Base-by-base conservation (phyloP, 2,329 filamentous ascomycete species). In the Monilinia fructicola region DNA sequence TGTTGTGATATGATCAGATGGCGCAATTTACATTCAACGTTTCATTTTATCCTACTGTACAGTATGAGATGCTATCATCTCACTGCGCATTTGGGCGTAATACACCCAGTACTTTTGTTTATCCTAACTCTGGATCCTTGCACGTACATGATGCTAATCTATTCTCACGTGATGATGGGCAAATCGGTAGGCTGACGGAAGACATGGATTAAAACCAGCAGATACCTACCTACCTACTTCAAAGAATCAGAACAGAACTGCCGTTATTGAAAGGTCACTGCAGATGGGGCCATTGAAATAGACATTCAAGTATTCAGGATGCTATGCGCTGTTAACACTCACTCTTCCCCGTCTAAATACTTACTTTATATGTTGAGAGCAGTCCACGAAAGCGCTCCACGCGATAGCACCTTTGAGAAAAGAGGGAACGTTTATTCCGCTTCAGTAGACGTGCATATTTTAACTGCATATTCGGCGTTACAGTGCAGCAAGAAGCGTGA, bases 401-500 rank as follows among this genome's bases (percentile, higher is more conserved):
- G 14, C 21, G n/a, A 55, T 23, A 35, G 31, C 31, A 35, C 6
- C 5, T 35, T 40, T 7, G 16, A 26, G 16, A 18, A 48, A 50
- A 64, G 18, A 52, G 54, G 42, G 18, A 54, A 62, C 35, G 28
- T 12, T 38, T 31, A 35, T 18, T n/a, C 38, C 40, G 6, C n/a
- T 55, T 60, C 54, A 53, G 46, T 65, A 35, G 54, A 42, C 55
- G 23, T 61, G 64, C 64, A 61, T 65, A 26, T 61, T 42, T 60
- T 14, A 50, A 35, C 23, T 42, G 50, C 48, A 42, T 64, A 55
- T 35, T 50, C 52, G 58, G 42, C 38, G 65, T 66, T 54, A 63
- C 58, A 55, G n/a, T 54, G 64, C 65, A 63, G 58, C 58, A 28
- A 23, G 53, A 62, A 64, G 65, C 65, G 64, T 63, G 64, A 62